phyloP scores from a whole-genome alignment of 2,329 filamentous ascomycete species.

The Penicillium brevicompactum region DNA sequence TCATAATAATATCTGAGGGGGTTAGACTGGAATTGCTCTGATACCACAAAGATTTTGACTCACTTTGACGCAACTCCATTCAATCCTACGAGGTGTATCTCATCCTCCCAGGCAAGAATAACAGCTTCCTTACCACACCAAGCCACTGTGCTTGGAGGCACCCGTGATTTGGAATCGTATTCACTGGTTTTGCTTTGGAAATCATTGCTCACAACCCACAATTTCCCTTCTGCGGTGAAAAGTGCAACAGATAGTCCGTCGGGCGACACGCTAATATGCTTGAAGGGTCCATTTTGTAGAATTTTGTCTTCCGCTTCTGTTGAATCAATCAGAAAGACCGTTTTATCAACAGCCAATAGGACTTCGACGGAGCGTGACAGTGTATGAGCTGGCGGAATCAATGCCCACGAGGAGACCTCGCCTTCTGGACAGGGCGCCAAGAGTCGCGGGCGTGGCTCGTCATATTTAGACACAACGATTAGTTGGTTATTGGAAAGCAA shows the following conservation, averaged over 20 bases:
- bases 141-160: constrained; percentile 80
- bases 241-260: constrained; percentile 86
- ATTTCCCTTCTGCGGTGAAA: constrained; percentile 80
- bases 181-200: constrained; percentile 92
- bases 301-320: constrained; percentile 89
- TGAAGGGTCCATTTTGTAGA: constrained; percentile 89
- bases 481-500: constrained; percentile 85
- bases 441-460: constrained; percentile 83
- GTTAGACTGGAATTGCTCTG: constrained; percentile 16
- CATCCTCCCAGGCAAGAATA: constrained; percentile 95
- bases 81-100: constrained; percentile 89
- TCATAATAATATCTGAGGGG: constrained; percentile 79
- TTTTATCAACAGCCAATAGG: constrained; percentile 79
- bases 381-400: constrained; percentile 85
- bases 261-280: constrained; percentile 85
- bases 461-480: constrained; percentile 83
- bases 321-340: constrained; percentile 83
- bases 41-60: constrained; percentile 7
- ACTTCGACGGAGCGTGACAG: constrained; percentile 93
- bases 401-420: constrained; percentile 80
- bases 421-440: constrained; percentile 77
- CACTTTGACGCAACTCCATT: constrained; percentile 70
- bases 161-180: constrained; percentile 84
- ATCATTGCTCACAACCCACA: constrained; percentile 92
- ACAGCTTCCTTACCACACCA: constrained; percentile 97